Conservation (phyloP, 768 basidiomycete genomes). For the Kwoniella bestiolae region DNA sequence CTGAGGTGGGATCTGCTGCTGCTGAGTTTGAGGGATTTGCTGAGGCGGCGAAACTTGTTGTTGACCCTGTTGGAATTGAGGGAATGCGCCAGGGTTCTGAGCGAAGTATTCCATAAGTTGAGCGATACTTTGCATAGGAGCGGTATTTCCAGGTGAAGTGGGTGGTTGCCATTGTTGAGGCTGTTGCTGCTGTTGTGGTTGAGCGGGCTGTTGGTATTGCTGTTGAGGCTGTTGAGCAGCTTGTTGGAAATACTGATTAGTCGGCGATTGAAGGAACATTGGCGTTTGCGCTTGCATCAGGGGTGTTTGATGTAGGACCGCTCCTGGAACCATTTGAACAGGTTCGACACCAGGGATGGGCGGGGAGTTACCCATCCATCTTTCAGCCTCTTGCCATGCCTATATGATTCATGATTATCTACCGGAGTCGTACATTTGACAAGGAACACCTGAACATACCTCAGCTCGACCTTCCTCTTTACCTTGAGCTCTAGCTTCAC, state of each 20-base stretch:
- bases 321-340: slow-evolving; percentile 37
- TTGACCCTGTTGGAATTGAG: slow-evolving; percentile 20
- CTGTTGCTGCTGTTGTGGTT: slow-evolving; percentile 9
- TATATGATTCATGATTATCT: too few relatives aligned
- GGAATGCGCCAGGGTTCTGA: slow-evolving; percentile 21
- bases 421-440: too few relatives aligned
- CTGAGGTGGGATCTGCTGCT: slow-evolving; percentile 4
- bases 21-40: slow-evolving; percentile 2
- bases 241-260: slow-evolving; percentile 18
- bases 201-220: slow-evolving; percentile 14
- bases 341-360: slow-evolving; percentile 54
- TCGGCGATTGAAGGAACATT: slow-evolving; percentile 4
- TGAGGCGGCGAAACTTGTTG: slow-evolving; percentile 14
- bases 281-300: slow-evolving; percentile 23
- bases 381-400: slow-evolving; percentile 55
- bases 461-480: slow-evolving; percentile 54
- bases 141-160: slow-evolving; percentile 7
- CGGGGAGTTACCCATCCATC: slow-evolving; percentile 55
- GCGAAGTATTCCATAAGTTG: slow-evolving; percentile 27
- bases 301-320: slow-evolving; percentile 42
- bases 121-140: slow-evolving; percentile 16
- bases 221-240: slow-evolving; percentile 14
- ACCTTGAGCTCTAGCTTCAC: slow-evolving; percentile 52
- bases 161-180: slow-evolving; percentile 6
- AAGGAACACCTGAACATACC: slow-evolving; percentile 37